Evolutionary conservation across 768 basidiomycete genomes (phyloP).

Genomic region (Rhodotorula paludigena): DNA sequence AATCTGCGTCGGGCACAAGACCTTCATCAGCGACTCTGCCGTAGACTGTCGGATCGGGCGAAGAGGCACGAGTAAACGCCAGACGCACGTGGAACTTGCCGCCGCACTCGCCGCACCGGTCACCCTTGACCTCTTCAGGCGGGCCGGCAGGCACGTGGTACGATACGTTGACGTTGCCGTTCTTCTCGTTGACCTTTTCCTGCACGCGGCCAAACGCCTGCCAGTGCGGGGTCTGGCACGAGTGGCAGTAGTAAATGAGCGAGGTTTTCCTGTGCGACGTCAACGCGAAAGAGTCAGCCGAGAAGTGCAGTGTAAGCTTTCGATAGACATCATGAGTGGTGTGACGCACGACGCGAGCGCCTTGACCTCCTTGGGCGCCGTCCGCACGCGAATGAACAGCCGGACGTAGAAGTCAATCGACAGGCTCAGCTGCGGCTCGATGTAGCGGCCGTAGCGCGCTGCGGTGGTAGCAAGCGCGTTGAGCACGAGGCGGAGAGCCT

Average conservation of each 20-base stretch:
- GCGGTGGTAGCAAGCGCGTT: conserved; percentile 80
- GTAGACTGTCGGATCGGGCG: too few relatives aligned
- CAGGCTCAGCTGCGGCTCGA: conserved; percentile 74
- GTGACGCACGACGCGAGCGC: conserved; percentile 63
- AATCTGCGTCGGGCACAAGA: conserved; percentile 52
- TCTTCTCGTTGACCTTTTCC: conserved; percentile 57
- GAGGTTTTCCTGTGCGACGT: conserved; percentile 66
- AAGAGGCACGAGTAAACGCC: not conserved
- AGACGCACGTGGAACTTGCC: conserved; percentile 67
- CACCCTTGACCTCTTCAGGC: conserved; percentile 46
- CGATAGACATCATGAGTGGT: not conserved
- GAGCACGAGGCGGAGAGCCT: conserved; percentile 83
- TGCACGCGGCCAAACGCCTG: conserved; percentile 77
- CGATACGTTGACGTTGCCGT: conserved; percentile 57
- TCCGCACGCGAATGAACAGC: conserved; percentile 72
- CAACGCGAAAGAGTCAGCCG: not conserved
- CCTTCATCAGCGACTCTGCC: not conserved
- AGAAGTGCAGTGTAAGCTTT: not conserved
- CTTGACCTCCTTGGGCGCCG: conserved; percentile 77
- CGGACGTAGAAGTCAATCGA: conserved; percentile 98
- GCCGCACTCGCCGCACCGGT: conserved; percentile 76
- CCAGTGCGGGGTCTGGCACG: conserved; percentile 73
- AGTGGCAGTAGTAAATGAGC: conserved; percentile 72
- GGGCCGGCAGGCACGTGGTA: conserved; percentile 74
- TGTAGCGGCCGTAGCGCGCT: conserved; percentile 83